Evolutionary conservation across 1,284 basidiomycete genomes (phyloP).

Genomic region (Laetiporus sulphureus): DNA sequence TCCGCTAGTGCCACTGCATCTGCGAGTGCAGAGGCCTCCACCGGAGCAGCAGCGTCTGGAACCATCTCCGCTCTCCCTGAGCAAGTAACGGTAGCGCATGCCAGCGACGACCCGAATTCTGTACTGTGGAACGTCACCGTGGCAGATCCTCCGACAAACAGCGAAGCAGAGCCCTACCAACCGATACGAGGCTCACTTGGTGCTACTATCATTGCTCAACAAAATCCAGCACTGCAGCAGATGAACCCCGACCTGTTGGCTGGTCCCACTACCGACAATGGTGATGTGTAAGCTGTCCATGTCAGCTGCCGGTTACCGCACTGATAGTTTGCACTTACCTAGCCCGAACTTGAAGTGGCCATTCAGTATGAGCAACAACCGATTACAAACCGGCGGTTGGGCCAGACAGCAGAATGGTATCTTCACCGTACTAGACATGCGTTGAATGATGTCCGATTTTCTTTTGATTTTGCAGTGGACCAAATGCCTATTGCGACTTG

Average conservation of each 20-base stretch:
- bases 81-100: constrained; percentile 36
- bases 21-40: too few species aligned
- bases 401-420: constrained; percentile 60
- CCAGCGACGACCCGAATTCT: constrained; percentile 46
- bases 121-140: constrained; percentile 22
- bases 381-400: constrained; percentile 68
- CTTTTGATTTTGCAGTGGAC: constrained; percentile 30
- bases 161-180: constrained; percentile 18
- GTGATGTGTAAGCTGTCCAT: constrained; percentile 42
- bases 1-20: too few species aligned
- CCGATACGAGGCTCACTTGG: constrained; percentile 40
- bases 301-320: neutral
- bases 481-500: constrained; percentile 57
- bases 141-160: constrained; percentile 8
- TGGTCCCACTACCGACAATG: constrained; percentile 60
- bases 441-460: too few species aligned
- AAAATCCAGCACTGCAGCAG: constrained; percentile 42
- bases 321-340: too few species aligned
- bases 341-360: constrained; percentile 67
- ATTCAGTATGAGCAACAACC: constrained; percentile 60
- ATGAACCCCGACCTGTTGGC: constrained; percentile 60
- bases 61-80: constrained; percentile 10
- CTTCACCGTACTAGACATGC: too few species aligned
- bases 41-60: constrained; percentile 6
- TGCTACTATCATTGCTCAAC: constrained; percentile 47